These are phyloP conservation scores for Tuber borchii DNA, from an alignment of 495 filamentous ascomycete genomes.

Conservation along the genomic window DNA sequence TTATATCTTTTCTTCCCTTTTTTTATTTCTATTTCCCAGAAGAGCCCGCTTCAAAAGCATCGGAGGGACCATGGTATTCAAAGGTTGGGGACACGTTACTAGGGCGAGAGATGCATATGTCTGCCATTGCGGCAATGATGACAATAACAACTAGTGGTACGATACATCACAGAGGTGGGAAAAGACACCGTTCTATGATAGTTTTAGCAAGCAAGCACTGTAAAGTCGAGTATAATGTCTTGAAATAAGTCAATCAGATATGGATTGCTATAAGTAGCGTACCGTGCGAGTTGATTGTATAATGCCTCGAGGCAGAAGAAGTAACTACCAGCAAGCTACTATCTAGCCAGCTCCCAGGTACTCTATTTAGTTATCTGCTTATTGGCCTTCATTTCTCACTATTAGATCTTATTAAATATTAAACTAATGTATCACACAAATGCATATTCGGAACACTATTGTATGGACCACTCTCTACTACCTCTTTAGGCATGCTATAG, in stretches of 20 bases:
- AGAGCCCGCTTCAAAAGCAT: not conserved
- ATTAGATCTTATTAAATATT: not conserved
- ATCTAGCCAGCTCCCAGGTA: not conserved
- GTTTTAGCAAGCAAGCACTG: not conserved
- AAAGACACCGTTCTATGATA: not conserved
- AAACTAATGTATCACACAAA: not conserved
- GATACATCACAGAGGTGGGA: not conserved
- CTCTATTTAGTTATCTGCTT: not conserved
- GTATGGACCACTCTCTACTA: not conserved
- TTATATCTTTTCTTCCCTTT: not conserved
- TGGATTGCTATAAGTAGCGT: not conserved
- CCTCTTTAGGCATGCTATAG: not conserved
- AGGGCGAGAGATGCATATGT: not conserved
- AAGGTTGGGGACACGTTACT: not conserved
- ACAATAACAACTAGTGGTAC: not conserved
- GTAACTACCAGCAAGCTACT: not conserved
- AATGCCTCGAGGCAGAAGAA: not conserved
- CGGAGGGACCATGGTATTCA: not conserved
- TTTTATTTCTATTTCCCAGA: not conserved
- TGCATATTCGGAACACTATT: not conserved
- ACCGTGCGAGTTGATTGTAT: not conserved
- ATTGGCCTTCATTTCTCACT: not conserved
- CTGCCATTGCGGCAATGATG: not conserved
- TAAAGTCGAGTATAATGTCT: not conserved
- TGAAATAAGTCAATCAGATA: not conserved